Percentiles rank a stretch among this genome's conserved stretches.
These are phyloP conservation scores for Trichocladium antarcticum DNA, from an alignment of 495 filamentous ascomycete species.

Conservation along the genomic window DNA sequence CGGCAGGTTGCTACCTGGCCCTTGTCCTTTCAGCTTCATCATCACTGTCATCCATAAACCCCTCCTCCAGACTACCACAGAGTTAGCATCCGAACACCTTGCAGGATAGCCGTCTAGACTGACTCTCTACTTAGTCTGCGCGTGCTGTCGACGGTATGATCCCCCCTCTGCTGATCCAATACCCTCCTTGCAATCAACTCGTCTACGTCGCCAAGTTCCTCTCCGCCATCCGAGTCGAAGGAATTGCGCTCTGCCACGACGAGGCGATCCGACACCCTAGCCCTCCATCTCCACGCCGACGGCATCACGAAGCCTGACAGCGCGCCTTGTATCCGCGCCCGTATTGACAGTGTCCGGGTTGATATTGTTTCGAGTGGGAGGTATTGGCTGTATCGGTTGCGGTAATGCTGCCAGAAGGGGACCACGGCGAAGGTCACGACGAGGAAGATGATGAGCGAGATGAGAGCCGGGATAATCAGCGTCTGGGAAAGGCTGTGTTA, in stretches of 20 bases:
- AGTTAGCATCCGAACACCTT: slow-evolving; percentile 11
- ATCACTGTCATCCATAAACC: slow-evolving; percentile 31
- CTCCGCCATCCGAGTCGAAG: slow-evolving; percentile 43
- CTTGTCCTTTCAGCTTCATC: slow-evolving; percentile 11
- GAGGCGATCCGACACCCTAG: slow-evolving; percentile 25
- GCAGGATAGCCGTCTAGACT: slow-evolving; percentile 9
- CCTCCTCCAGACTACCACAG: slow-evolving; percentile 27
- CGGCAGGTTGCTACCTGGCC: slow-evolving; percentile 5
- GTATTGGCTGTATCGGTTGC: slow-evolving; percentile 60
- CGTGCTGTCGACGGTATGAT: slow-evolving; percentile 37
- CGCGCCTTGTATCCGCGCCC: slow-evolving; percentile 47
- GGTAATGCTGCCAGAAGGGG: slow-evolving; percentile 66
- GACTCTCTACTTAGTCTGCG: slow-evolving; percentile 65
- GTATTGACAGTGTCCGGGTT: slow-evolving; percentile 47
- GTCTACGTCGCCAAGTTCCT: slow-evolving; percentile 53
- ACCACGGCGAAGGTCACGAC: slow-evolving; percentile 57
- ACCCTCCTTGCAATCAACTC: slow-evolving; percentile 53
- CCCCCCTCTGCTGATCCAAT: slow-evolving; percentile 38
- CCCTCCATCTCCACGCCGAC: slow-evolving; percentile 48
- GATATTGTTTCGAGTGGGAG: slow-evolving; percentile 56
- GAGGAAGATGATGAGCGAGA: slow-evolving; percentile 67
- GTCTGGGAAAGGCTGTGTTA: slow-evolving; percentile 41
- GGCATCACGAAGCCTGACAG: slow-evolving; percentile 47
- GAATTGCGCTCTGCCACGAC: slow-evolving; percentile 32
- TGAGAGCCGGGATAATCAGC: slow-evolving; percentile 62